phyloP scores from a whole-genome alignment of 2,329 filamentous ascomycete species.

The Arthrobotrys musiformis region DNA sequence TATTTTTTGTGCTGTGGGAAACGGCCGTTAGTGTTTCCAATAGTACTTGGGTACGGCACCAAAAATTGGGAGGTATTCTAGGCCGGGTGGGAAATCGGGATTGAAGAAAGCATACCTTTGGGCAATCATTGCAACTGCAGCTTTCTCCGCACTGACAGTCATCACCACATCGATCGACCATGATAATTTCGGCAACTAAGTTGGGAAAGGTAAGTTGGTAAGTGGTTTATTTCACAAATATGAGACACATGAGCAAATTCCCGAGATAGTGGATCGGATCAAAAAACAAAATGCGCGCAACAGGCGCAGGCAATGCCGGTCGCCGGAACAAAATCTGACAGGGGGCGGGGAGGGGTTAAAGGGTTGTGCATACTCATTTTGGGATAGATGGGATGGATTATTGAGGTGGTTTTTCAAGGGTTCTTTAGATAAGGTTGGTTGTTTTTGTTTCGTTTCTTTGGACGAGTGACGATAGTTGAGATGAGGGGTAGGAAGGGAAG shows the following conservation, averaged over 20 bases:
- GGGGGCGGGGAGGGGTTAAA: background rate
- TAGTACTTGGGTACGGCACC: background rate
- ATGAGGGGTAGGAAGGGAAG: slow-evolving; percentile 24
- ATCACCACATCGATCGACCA: slow-evolving; percentile 42
- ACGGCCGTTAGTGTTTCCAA: background rate
- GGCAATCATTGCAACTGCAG: slow-evolving; percentile 30
- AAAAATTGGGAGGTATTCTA: background rate
- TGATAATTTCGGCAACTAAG: slow-evolving; percentile 38
- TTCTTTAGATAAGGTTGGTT: slow-evolving; percentile 19
- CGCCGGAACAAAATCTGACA: background rate
- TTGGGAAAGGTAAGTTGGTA: too few relatives aligned
- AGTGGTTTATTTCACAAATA: background rate
- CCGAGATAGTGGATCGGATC: slow-evolving; percentile 11
- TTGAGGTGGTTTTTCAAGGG: slow-evolving; percentile 23
- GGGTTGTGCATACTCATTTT: slow-evolving; percentile 44
- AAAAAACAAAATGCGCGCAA: slow-evolving; percentile 5
- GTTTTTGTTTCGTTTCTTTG: background rate
- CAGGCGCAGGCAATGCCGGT: slow-evolving; percentile 11
- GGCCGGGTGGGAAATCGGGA: too few relatives aligned
- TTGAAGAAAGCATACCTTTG: slow-evolving; percentile 25
- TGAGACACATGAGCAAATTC: slow-evolving; percentile 20
- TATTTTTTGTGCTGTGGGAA: background rate
- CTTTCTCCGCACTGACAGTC: slow-evolving; percentile 33
- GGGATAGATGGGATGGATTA: slow-evolving; percentile 18
- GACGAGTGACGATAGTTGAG: slow-evolving; percentile 1